These are phyloP conservation scores for Scheffersomyces segobiensis DNA, from an alignment of 1,139 yeast species.

Conservation along the genomic window DNA sequence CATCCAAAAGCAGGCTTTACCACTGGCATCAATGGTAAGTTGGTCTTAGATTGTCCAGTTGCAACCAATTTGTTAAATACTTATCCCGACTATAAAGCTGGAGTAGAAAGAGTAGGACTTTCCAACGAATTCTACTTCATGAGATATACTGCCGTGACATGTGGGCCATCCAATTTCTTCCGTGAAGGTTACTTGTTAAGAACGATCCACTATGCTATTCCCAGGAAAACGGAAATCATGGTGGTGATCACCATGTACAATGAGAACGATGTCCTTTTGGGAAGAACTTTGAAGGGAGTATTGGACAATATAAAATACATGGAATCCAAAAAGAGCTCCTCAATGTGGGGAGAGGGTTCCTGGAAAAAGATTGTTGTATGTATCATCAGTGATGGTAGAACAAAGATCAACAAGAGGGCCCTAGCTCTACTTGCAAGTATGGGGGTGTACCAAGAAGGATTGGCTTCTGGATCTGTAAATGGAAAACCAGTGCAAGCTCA, in stretches of 20 bases:
- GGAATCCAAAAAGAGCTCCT: conserved; percentile 43
- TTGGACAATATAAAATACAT: conserved; percentile 49
- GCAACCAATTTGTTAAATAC: conserved; percentile 47
- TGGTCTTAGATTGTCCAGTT: conserved; percentile 52
- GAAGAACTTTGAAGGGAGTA: conserved; percentile 48
- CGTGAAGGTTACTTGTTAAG: conserved; percentile 47
- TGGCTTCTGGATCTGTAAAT: conserved; percentile 49
- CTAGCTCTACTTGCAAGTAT: conserved; percentile 49
- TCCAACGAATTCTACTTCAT: conserved; percentile 48
- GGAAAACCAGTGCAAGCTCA: conserved; percentile 49
- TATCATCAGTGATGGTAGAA: conserved; percentile 49
- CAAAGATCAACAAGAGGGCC: conserved; percentile 49
- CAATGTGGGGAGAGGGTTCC: conserved; percentile 50
- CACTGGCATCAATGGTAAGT: conserved; percentile 46
- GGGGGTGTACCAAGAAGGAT: conserved; percentile 52
- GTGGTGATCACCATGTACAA: conserved; percentile 51
- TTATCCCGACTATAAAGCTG: conserved; percentile 41
- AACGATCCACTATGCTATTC: conserved; percentile 48
- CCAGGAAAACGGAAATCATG: conserved; percentile 49
- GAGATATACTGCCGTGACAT: conserved; percentile 53
- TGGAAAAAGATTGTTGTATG: conserved; percentile 53
- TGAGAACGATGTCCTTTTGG: conserved; percentile 48
- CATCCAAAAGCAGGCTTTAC: conserved; percentile 43
- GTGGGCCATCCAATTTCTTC: conserved; percentile 52
- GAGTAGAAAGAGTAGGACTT: conserved; percentile 40